Evolutionary conservation across 208 protist genomes (phyloP).

Genomic region (Entamoeba nuttalli): DNA sequence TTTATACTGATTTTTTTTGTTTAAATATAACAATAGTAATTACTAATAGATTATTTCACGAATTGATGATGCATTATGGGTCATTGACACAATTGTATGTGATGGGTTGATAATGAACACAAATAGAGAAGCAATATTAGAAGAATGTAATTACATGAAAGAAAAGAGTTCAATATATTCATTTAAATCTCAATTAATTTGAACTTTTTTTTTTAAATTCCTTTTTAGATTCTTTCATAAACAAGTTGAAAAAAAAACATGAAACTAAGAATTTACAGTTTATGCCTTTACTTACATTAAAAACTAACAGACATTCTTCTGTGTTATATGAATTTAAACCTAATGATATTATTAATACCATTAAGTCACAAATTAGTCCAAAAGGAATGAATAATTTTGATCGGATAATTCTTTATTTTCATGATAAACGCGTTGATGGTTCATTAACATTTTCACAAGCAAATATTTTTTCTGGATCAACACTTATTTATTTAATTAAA

Average conservation of each 20-base stretch:
- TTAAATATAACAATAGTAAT: conserved; percentile 67
- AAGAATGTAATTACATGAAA: neutral
- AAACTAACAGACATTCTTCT: neutral
- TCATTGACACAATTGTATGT: neutral
- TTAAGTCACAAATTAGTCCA: neutral
- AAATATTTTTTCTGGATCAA: neutral
- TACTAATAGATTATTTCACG: conserved; percentile 46
- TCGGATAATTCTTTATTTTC: neutral
- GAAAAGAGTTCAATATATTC: neutral
- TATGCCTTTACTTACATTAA: neutral
- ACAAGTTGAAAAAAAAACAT: too few relatives aligned
- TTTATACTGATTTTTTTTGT: conserved; percentile 44
- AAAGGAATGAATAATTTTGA: neutral
- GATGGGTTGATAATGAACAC: neutral
- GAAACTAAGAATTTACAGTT: too few relatives aligned
- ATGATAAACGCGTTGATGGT: neutral
- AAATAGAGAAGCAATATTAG: neutral
- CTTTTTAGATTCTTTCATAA: too few relatives aligned
- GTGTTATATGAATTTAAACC: neutral
- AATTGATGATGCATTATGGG: neutral
- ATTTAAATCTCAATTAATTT: neutral
- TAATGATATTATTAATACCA: neutral
- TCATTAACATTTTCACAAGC: neutral
- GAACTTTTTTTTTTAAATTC: neutral
- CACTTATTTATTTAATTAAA: neutral